Evolutionary conservation across 148 eudicot genomes (phyloP).

Genomic region (Nepenthes mirabilis): DNA sequence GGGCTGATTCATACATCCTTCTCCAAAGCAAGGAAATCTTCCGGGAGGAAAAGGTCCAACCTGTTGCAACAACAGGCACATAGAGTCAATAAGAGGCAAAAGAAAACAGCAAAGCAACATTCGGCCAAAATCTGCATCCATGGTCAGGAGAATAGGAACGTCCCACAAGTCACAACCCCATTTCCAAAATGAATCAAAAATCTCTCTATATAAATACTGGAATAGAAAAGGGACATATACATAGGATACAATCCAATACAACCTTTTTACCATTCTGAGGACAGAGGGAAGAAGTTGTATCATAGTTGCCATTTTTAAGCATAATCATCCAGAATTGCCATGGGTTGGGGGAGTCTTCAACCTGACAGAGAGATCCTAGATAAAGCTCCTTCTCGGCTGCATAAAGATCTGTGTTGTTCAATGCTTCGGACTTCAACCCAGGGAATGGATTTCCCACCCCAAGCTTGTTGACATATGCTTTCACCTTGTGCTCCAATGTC

Average conservation of each 20-base stretch:
- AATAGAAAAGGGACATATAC: too few species aligned
- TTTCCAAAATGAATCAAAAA: too few species aligned
- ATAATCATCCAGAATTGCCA: conserved; percentile 87
- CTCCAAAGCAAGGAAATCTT: conserved; percentile 65
- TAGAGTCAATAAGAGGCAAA: too few species aligned
- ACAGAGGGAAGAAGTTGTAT: conserved; percentile 44
- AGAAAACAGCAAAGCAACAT: too few species aligned
- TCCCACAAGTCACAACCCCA: too few species aligned
- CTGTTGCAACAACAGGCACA: not conserved
- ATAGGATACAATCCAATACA: not conserved
- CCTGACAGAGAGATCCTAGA: conserved; percentile 55
- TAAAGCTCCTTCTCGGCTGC: conserved; percentile 59
- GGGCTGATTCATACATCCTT: conserved; percentile 83
- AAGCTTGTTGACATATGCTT: conserved; percentile 44
- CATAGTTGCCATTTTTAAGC: conserved; percentile 76
- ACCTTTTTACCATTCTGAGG: conserved; percentile 60
- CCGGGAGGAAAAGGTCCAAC: conserved; percentile 38
- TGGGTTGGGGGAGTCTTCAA: conserved; percentile 22
- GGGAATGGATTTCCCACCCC: conserved; percentile 54
- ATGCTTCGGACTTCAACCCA: conserved; percentile 30
- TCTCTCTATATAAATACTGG: too few species aligned
- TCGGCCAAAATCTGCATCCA: too few species aligned
- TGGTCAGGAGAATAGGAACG: too few species aligned
- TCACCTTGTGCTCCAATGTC: conserved; percentile 37
- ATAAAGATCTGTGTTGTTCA: conserved; percentile 53